These are phyloP conservation scores for Herpotrichia juniperi DNA, from an alignment of 2,329 filamentous ascomycete species.

Conservation along the genomic window DNA sequence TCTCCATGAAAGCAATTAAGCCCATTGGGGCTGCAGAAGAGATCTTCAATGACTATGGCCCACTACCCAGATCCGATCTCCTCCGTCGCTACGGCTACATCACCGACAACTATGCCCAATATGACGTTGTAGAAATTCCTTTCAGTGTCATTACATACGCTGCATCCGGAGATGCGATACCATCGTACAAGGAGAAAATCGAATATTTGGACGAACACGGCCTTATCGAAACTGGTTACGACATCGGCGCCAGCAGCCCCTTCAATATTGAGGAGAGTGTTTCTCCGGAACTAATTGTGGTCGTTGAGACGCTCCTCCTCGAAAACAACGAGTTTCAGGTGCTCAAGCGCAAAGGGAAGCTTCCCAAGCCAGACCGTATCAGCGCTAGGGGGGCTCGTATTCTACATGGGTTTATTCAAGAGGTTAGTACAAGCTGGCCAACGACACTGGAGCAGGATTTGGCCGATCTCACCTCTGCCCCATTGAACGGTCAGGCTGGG, in stretches of 20 bases:
- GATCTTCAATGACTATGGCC: conserved; percentile 88
- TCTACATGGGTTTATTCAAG: conserved; percentile 47
- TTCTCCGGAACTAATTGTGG: conserved; percentile 49
- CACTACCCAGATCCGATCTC: conserved; percentile 81
- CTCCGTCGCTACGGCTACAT: conserved; percentile 86
- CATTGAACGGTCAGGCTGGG: conserved; percentile 16
- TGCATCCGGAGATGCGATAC: conserved; percentile 15
- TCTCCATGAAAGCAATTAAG: conserved; percentile 75
- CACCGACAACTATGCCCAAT: conserved; percentile 75
- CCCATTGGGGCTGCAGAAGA: conserved; percentile 74
- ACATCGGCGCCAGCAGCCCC: conserved; percentile 50
- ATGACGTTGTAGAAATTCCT: conserved; percentile 82
- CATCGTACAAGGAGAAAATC: conserved; percentile 35
- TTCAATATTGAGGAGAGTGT: conserved; percentile 45
- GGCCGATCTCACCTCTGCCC: conserved; percentile 52
- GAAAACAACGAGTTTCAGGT: conserved; percentile 48
- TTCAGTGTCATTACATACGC: conserved; percentile 49
- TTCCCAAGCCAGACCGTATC: conserved; percentile 51
- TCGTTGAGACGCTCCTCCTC: conserved; percentile 54
- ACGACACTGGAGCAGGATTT: conserved; percentile 59
- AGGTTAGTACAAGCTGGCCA: conserved; percentile 51
- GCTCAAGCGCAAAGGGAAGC: conserved; percentile 49
- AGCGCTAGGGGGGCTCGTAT: conserved; percentile 47
- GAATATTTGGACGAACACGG: conserved; percentile 66
- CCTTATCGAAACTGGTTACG: conserved; percentile 76